Base-by-base conservation (phyloP, 164 flowering plant species). In the Tetracentron sinense region DNA sequence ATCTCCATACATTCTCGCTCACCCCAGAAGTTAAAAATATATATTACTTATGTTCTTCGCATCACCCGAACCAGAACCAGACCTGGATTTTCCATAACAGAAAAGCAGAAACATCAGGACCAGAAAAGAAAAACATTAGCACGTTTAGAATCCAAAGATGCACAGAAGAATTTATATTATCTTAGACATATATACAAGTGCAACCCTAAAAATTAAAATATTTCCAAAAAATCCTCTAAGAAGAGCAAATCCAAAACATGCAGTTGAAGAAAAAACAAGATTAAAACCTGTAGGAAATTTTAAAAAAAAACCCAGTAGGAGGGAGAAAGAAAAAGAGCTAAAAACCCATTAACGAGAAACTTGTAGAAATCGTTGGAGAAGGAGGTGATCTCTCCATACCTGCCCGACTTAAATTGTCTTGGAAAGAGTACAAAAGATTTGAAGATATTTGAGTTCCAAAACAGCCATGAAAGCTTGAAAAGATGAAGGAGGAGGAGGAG, bases 1-100 rank as follows among this genome's bases (percentile, higher is more conserved):
- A 78, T 91, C 97, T 67, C 92, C 96, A 70, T 72, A 84, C 97
- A 91, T 91, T 38, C 67, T 85, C 55, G 44, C 58, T 22, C 22
- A 19, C 42, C 5, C 17, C 26, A 46, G 47, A 51, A 42, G 11
- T 38, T 38, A n/a, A n/a, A n/a, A n/a, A n/a, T n/a, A n/a, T 30
- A 0, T 12, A 1, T 20, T n/a, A 0, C 8, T 31, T 38, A 0
- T 33, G 29, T 33, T 38, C n/a, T n/a, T 63, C 48, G 28, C 66
- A 35, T 52, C 66, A 26, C 66, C 35, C 49, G 19, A 35, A 35
- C 66, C 49, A 7, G 30, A n/a, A n/a, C n/a, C n/a, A n/a, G n/a
- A n/a, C n/a, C n/a, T n/a, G n/a, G n/a, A n/a, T n/a, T n/a, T n/a
- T n/a, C n/a, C n/a, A 23, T 6, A 60, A 29, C n/a, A n/a, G n/a